A percentile compares a stretch with the other conserved stretches of the same genome.
These are phyloP conservation scores for Colletotrichum sp. DNA, from an alignment of 2,329 filamentous ascomycete species.

Conservation along the genomic window DNA sequence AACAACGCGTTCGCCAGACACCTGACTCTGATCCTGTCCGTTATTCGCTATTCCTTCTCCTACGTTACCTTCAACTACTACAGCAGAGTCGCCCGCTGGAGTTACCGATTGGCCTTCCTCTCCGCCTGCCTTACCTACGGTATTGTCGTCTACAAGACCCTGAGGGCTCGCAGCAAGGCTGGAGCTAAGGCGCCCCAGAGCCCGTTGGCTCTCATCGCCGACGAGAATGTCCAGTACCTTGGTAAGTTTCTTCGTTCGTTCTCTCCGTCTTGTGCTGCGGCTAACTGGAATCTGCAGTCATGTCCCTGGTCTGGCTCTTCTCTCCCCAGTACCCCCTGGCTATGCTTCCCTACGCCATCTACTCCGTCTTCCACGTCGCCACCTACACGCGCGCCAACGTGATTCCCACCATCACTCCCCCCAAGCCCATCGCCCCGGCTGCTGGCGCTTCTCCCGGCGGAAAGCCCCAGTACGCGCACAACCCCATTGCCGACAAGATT, in stretches of 20 bases:
- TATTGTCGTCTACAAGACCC: slow-evolving; percentile 98
- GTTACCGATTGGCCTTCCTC: slow-evolving; percentile 90
- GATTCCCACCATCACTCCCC: slow-evolving; percentile 83
- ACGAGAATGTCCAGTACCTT: slow-evolving; percentile 98
- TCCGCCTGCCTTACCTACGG: slow-evolving; percentile 92
- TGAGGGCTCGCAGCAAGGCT: slow-evolving; percentile 81
- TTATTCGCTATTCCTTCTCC: slow-evolving; percentile 82
- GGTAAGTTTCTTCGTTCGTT: slow-evolving; percentile 61
- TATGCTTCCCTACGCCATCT: slow-evolving; percentile 92
- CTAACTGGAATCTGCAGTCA: slow-evolving; percentile 57
- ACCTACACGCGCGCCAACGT: slow-evolving; percentile 95
- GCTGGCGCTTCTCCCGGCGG: slow-evolving; percentile 60
- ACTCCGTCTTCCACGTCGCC: slow-evolving; percentile 97
- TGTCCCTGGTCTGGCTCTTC: slow-evolving; percentile 96
- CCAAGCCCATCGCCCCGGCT: slow-evolving; percentile 57
- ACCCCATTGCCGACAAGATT: slow-evolving; percentile 79
- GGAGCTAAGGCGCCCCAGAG: slow-evolving; percentile 67
- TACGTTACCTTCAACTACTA: slow-evolving; percentile 91
- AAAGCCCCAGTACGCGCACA: slow-evolving; percentile 59
- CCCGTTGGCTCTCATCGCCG: slow-evolving; percentile 70
- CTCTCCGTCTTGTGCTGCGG: not conserved
- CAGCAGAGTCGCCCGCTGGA: slow-evolving; percentile 76
- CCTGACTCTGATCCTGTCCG: slow-evolving; percentile 81
- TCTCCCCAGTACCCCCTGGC: slow-evolving; percentile 88
- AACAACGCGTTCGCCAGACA: slow-evolving; percentile 62